phyloP scores from a whole-genome alignment of 345 rosid genomes.

The Acer negundo region DNA sequence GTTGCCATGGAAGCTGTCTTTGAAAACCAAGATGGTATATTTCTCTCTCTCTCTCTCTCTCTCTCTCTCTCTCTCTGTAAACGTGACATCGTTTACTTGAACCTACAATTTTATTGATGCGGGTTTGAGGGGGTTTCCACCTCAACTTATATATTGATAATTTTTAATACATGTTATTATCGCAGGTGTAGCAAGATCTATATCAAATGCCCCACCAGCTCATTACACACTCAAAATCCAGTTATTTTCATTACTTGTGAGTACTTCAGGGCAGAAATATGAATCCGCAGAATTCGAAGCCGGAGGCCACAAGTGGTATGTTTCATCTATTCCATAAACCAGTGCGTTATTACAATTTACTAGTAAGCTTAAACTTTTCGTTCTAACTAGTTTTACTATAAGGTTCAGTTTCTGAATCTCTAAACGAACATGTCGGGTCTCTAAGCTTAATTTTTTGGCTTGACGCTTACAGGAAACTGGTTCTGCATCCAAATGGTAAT shows the following conservation, averaged over 20 bases:
- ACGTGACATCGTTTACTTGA: too few species aligned
- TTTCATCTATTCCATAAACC: neutral
- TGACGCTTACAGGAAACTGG: slow-evolving; percentile 51
- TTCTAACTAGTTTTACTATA: too few species aligned
- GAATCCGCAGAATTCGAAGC: slow-evolving; percentile 70
- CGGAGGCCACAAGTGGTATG: slow-evolving; percentile 73
- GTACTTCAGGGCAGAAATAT: slow-evolving; percentile 45
- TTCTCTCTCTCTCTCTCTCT: too few species aligned
- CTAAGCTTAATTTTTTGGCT: too few species aligned
- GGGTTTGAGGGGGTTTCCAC: neutral
- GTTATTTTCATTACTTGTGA: slow-evolving; percentile 46
- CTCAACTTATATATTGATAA: neutral
- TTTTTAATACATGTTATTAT: neutral
- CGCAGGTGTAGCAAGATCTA: slow-evolving; percentile 41
- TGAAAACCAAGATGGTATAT: slow-evolving; percentile 20
- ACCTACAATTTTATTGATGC: neutral
- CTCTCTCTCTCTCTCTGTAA: slow-evolving; percentile 8
- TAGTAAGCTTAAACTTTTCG: too few species aligned
- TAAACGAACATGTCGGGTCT: too few species aligned
- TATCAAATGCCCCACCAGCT: slow-evolving; percentile 50
- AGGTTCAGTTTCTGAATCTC: too few species aligned
- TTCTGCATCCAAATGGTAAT: slow-evolving; percentile 66
- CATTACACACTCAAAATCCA: slow-evolving; percentile 57
- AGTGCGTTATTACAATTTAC: too few species aligned
- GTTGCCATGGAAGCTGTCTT: slow-evolving; percentile 23